Percentiles rank a stretch among this genome's conserved stretches.
These are phyloP conservation scores for Penicillium riverlandense DNA, from an alignment of 495 filamentous ascomycete species.

Conservation along the genomic window DNA sequence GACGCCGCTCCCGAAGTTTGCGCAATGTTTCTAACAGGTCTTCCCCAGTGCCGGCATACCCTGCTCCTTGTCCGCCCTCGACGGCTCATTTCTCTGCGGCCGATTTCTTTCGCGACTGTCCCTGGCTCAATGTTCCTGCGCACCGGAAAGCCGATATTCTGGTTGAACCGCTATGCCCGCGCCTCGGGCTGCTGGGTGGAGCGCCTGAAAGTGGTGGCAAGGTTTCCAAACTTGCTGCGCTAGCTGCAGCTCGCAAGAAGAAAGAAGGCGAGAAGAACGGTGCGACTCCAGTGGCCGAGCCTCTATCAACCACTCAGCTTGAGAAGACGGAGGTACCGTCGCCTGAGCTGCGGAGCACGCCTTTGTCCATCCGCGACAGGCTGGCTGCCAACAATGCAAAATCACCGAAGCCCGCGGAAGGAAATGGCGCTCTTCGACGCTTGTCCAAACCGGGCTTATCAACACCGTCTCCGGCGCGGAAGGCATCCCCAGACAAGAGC, in stretches of 20 bases:
- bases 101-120: constrained; percentile 74
- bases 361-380: constrained; percentile 29
- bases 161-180: constrained; percentile 52
- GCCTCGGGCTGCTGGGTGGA: constrained; percentile 67
- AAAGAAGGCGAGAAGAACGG: constrained; percentile 56
- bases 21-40: constrained; percentile 37
- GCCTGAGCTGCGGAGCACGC: constrained; percentile 13
- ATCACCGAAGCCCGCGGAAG: constrained; percentile 21
- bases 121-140: constrained; percentile 74
- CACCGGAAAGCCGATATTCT: constrained; percentile 62
- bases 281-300: constrained; percentile 7
- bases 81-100: constrained; percentile 32
- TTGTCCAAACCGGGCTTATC: constrained; percentile 13
- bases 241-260: constrained; percentile 85
- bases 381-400: constrained; percentile 25
- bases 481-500: constrained; percentile 11
- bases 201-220: constrained; percentile 53
- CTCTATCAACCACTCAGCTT: constrained; percentile 1
- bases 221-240: constrained; percentile 79
- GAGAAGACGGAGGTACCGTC: constrained; percentile 12
- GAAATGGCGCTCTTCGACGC: constrained; percentile 13
- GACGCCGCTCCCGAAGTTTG: constrained; percentile 25
- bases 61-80: constrained; percentile 14
- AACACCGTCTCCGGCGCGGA: constrained; percentile 8
- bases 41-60: constrained; percentile 30